A percentile compares a stretch with the other conserved stretches of the same genome.
phyloP scores from a whole-genome alignment of 176 grass and related monocot genomes.

The Canna indica region DNA sequence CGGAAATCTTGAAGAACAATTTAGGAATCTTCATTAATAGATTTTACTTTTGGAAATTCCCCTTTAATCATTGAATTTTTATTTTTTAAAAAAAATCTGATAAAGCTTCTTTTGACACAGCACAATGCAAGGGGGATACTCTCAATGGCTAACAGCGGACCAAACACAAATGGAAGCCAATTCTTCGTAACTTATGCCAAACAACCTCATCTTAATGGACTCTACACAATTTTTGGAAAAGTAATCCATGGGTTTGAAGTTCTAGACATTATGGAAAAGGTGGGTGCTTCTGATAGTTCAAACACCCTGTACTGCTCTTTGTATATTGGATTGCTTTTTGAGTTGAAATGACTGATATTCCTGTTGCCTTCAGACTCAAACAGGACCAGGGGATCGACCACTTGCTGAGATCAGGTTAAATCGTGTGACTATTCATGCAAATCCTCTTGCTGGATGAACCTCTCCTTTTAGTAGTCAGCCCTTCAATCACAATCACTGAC shows the following conservation, averaged over 20 bases:
- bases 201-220: constrained; percentile 92
- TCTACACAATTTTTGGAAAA: constrained; percentile 95
- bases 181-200: constrained; percentile 95
- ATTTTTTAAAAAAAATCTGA: constrained; percentile 9
- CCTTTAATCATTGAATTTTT: too few relatives aligned
- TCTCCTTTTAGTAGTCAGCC: neutral
- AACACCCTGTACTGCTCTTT: neutral
- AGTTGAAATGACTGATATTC: neutral
- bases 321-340: neutral
- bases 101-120: constrained; percentile 17
- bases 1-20: too few relatives aligned
- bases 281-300: neutral
- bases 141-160: constrained; percentile 84
- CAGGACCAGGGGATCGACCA: constrained; percentile 68
- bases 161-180: constrained; percentile 94
- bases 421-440: constrained; percentile 85
- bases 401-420: constrained; percentile 91
- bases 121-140: constrained; percentile 74
- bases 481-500: neutral
- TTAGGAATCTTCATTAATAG: too few relatives aligned
- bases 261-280: constrained; percentile 97
- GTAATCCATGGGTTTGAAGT: constrained; percentile 97
- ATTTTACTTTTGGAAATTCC: too few relatives aligned
- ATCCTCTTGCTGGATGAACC: constrained; percentile 52
- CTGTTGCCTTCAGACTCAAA: constrained; percentile 39